Evolutionary conservation across 2,329 filamentous ascomycete genomes (phyloP).

Genomic region (Aspergillus tanneri): DNA sequence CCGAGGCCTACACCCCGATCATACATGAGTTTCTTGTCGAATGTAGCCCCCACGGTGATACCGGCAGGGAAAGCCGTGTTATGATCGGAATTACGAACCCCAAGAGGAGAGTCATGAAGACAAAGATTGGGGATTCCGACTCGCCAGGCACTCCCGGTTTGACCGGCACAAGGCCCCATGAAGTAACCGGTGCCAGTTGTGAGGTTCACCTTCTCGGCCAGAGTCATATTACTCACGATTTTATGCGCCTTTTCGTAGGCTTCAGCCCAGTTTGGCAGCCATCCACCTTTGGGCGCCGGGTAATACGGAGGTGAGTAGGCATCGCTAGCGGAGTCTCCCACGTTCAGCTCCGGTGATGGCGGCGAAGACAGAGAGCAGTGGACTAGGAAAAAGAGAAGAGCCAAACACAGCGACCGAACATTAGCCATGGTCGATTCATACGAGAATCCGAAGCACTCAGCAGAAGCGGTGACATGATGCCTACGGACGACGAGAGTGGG

Average conservation of each 20-base stretch:
- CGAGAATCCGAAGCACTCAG: not conserved
- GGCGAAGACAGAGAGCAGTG: constrained; percentile 10
- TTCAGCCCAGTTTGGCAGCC: constrained; percentile 65
- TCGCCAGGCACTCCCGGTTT: constrained; percentile 68
- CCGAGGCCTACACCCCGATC: constrained; percentile 67
- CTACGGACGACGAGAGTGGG: not conserved
- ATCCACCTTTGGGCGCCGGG: constrained; percentile 70
- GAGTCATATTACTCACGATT: constrained; percentile 71
- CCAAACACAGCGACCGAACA: not conserved
- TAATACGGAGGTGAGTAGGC: constrained; percentile 61
- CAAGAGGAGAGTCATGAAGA: constrained; percentile 69
- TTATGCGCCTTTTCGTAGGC: constrained; percentile 68
- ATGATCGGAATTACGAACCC: constrained; percentile 70
- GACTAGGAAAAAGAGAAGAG: constrained; percentile 4
- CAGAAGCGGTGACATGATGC: too few species aligned
- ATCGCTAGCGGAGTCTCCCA: constrained; percentile 20
- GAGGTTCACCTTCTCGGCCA: constrained; percentile 78
- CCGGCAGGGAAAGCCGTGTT: constrained; percentile 76
- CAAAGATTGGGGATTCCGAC: constrained; percentile 72
- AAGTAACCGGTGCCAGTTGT: constrained; percentile 69
- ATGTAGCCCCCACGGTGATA: constrained; percentile 74
- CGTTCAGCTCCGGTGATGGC: constrained; percentile 10
- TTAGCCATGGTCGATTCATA: constrained; percentile 11
- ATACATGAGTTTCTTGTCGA: constrained; percentile 70
- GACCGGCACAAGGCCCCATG: constrained; percentile 75